phyloP scores from a whole-genome alignment of 164 flowering plant species.

The Liriodendron chinense region DNA sequence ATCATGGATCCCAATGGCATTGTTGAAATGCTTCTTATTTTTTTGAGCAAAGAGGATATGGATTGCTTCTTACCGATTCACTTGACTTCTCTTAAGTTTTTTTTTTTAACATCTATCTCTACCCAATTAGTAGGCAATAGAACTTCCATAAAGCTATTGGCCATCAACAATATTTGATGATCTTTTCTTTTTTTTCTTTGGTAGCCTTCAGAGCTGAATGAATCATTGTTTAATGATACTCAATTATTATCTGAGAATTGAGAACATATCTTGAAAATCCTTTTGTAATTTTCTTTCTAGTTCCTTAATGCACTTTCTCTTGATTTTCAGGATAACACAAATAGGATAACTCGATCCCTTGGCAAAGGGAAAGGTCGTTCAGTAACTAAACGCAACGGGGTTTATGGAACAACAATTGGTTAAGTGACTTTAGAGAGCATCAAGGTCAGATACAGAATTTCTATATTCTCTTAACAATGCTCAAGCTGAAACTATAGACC shows the following conservation, averaged over 20 bases:
- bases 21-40: conserved; percentile 76
- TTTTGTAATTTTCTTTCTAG: background rate
- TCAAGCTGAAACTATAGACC: too few species aligned
- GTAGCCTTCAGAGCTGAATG: background rate
- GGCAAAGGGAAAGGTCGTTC: conserved; percentile 91
- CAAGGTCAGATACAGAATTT: too few species aligned
- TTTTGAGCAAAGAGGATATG: conserved; percentile 77
- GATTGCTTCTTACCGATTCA: conserved; percentile 31
- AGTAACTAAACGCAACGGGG: conserved; percentile 85
- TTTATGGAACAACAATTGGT: conserved; percentile 91
- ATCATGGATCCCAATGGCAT: conserved; percentile 83
- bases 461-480: too few species aligned
- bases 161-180: background rate
- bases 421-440: too few species aligned
- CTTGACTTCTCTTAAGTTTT: conserved; percentile 42
- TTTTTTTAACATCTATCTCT: background rate
- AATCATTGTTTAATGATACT: background rate
- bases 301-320: background rate
- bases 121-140: background rate
- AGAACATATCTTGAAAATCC: background rate
- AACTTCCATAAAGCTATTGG: background rate
- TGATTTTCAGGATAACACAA: conserved; percentile 16
- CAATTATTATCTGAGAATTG: background rate
- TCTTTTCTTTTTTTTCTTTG: background rate
- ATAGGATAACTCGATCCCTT: conserved; percentile 60